Evolutionary conservation across 305 asterid genomes (phyloP).

Genomic region (Petunia hybrid): DNA sequence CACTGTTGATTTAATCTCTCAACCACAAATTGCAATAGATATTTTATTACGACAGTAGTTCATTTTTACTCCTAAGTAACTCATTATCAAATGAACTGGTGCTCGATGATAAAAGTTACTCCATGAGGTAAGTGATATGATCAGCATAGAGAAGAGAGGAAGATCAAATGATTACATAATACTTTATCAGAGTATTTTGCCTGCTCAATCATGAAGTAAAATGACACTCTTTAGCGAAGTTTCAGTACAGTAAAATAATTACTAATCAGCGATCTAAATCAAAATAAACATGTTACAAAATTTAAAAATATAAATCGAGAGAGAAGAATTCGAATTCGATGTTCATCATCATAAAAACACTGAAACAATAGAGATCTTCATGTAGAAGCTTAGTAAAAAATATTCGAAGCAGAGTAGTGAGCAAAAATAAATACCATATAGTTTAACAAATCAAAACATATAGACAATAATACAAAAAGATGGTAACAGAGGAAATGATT

Average conservation of each 20-base stretch:
- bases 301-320: conserved; percentile 7
- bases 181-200: not conserved
- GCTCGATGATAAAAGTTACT: not conserved
- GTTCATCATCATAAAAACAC: not conserved
- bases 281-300: not conserved
- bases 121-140: not conserved
- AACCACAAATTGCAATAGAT: not conserved
- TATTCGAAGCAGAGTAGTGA: not conserved
- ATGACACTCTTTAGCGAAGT: not conserved
- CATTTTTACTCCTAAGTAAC: not conserved
- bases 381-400: conserved; percentile 11
- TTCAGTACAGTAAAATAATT: not conserved
- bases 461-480: not conserved
- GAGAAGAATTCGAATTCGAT: not conserved
- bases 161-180: not conserved
- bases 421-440: not conserved
- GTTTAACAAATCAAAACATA: not conserved
- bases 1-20: not conserved
- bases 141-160: not conserved
- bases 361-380: conserved; percentile 8
- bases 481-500: conserved; percentile 14
- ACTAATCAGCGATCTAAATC: conserved; percentile 6
- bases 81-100: not conserved
- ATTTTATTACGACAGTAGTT: too few relatives aligned
- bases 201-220: not conserved